A percentile compares a stretch with the other conserved stretches of the same genome.
phyloP scores from a whole-genome alignment of 2,329 filamentous ascomycete species.

The Anthostomella pinea region DNA sequence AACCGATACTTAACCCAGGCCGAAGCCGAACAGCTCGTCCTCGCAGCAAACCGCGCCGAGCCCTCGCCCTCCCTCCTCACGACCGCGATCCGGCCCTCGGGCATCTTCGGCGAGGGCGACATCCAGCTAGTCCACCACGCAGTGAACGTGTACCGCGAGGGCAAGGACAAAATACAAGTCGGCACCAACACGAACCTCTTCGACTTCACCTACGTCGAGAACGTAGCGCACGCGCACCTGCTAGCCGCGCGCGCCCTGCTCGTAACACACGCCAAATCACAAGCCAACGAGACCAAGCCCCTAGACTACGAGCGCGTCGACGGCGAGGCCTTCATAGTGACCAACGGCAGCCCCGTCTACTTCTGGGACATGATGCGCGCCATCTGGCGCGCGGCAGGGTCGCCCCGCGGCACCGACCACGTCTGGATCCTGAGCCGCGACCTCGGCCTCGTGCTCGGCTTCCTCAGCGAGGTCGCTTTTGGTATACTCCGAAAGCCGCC shows the following conservation, averaged over 20 bases:
- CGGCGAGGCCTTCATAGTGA: constrained; percentile 86
- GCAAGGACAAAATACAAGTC: constrained; percentile 74
- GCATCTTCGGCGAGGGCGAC: constrained; percentile 90
- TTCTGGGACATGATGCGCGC: constrained; percentile 86
- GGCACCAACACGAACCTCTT: constrained; percentile 66
- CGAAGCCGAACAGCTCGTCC: constrained; percentile 75
- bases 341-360: constrained; percentile 83
- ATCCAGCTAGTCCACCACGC: constrained; percentile 71
- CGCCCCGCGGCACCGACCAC: constrained; percentile 47
- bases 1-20: constrained; percentile 44
- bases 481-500: constrained; percentile 49
- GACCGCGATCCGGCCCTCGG: constrained; percentile 78
- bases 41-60: constrained; percentile 67
- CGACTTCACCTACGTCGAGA: constrained; percentile 64
- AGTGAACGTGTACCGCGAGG: constrained; percentile 65
- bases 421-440: constrained; percentile 55
- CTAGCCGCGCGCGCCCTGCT: constrained; percentile 75
- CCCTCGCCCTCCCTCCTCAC: constrained; percentile 61
- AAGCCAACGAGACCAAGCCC: constrained; percentile 54
- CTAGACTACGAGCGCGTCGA: constrained; percentile 72
- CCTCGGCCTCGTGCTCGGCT: constrained; percentile 51
- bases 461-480: constrained; percentile 51
- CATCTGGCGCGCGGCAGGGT: constrained; percentile 67
- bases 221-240: constrained; percentile 73
- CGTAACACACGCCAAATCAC: constrained; percentile 50